phyloP scores from a whole-genome alignment of 176 grass and related monocot species.

The Carex cristatella region DNA sequence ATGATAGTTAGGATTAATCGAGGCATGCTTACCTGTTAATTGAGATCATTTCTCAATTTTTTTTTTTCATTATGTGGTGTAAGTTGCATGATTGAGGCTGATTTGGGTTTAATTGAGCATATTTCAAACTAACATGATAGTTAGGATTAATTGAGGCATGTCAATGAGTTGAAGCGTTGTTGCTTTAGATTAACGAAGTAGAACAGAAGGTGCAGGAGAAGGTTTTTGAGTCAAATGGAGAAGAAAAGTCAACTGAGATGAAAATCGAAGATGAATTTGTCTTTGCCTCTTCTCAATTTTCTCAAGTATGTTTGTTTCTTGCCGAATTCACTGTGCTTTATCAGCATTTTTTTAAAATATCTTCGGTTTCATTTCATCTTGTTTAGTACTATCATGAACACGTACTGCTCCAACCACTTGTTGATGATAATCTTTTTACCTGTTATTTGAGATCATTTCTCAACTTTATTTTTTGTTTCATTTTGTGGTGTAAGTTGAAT shows the following conservation, averaged over 20 bases:
- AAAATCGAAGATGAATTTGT: conserved; percentile 32
- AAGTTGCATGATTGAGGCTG: neutral
- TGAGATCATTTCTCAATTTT: neutral
- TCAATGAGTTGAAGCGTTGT: neutral
- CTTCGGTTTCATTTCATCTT: neutral
- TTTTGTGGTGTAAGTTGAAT: neutral
- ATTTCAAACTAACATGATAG: neutral
- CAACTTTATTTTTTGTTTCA: neutral
- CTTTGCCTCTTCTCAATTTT: conserved; percentile 17
- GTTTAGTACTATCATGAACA: neutral
- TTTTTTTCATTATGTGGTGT: neutral
- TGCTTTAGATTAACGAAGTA: conserved; percentile 43
- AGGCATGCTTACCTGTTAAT: neutral
- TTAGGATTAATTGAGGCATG: neutral
- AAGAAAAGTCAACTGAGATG: conserved; percentile 28
- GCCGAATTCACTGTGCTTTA: neutral
- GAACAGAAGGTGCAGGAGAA: conserved; percentile 31
- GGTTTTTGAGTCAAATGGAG: conserved; percentile 15
- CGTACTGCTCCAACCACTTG: neutral
- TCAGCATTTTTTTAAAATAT: neutral
- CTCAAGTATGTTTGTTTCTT: conserved; percentile 9
- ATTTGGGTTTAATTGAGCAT: neutral
- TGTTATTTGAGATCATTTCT: neutral
- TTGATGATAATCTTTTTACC: neutral
- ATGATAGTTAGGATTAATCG: neutral